Conservation (phyloP, 2,329 filamentous ascomycete genomes). For the Epichloe typhina region DNA sequence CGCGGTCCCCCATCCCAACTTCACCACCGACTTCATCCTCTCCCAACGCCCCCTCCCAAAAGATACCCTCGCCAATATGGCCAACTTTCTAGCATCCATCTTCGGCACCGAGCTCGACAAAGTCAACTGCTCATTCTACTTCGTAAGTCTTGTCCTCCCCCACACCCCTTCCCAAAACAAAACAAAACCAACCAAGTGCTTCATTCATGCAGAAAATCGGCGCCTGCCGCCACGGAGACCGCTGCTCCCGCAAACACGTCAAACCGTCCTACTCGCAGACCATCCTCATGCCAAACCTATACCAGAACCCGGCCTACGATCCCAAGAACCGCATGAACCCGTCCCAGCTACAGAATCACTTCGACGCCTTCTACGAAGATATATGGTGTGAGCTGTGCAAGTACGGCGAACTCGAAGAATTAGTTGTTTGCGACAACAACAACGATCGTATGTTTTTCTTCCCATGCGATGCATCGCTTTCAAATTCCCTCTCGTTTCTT, state of each 20-base stretch:
- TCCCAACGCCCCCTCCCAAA: neutral
- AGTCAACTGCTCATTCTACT: slow-evolving; percentile 98
- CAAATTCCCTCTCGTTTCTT: no score
- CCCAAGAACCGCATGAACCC: slow-evolving; percentile 94
- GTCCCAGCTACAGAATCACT: slow-evolving; percentile 94
- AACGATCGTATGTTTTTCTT: slow-evolving; percentile 63
- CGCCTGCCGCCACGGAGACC: slow-evolving; percentile 94
- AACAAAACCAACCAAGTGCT: neutral
- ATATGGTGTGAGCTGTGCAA: slow-evolving; percentile 99
- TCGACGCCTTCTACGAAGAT: slow-evolving; percentile 99
- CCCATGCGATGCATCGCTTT: no score
- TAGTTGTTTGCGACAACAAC: slow-evolving; percentile 98
- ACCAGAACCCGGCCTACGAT: slow-evolving; percentile 97
- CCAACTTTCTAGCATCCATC: slow-evolving; percentile 97
- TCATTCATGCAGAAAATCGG: slow-evolving; percentile 63
- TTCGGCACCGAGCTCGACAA: slow-evolving; percentile 99
- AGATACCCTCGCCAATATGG: slow-evolving; percentile 42
- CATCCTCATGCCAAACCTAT: slow-evolving; percentile 94
- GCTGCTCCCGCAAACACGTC: slow-evolving; percentile 96
- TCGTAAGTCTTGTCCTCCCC: slow-evolving; percentile 18
- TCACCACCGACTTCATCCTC: neutral
- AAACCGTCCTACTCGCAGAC: slow-evolving; percentile 98
- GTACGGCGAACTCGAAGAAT: slow-evolving; percentile 92
- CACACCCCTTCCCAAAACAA: neutral
- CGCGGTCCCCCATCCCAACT: neutral